Evolutionary conservation across 2,329 filamentous ascomycete species (phyloP), one percentile per base, ranked within the genome.

Genomic region (Leptographium flavum): DNA sequence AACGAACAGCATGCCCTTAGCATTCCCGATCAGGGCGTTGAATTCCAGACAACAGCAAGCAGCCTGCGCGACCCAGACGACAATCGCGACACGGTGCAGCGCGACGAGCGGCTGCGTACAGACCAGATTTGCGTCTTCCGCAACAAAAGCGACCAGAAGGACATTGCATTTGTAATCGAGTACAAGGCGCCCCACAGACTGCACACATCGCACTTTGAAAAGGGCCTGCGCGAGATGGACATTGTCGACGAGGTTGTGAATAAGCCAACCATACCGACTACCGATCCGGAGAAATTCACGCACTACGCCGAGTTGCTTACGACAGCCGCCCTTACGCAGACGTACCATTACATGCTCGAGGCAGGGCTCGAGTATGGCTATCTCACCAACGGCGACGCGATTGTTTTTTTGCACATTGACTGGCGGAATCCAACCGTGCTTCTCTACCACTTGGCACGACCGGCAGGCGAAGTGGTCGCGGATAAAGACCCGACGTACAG

Each of bases 131-230:
- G 53, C 42, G 52, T 57, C 17, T 55, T 54, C 43, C 49, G 46
- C 23, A 41, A 33, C 17, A 48, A 50, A 28, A 19, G n/a, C 27
- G 28, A 19, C 33, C 42, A 42, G 52, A 15, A 46, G 19, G 21
- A 42, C 35, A 59, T 61, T 46, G 43, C 55, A 5, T 61, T 57
- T 21, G 47, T 67, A 37, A 56, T 57, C 25, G 62, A 73, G 54
- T 69, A 70, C 50, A 74, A 71, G 56, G 51, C 64, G 15, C 68
- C 66, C 0, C 60, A 70, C 51, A 70, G 72, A 50, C 52, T 74
- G 2, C 63, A 63, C 7, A 54, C 60, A 32, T 51, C 50, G 15
- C 60, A 68, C 49, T 63, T 73, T 42, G 60, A 63, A 30, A 45
- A 57, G 21, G 63, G 67, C 28, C 59, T 73, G 1, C 57, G 61